Evolutionary conservation across 805 yeast genomes (phyloP).

Genomic region (Scheffersomyces lignosus): DNA sequence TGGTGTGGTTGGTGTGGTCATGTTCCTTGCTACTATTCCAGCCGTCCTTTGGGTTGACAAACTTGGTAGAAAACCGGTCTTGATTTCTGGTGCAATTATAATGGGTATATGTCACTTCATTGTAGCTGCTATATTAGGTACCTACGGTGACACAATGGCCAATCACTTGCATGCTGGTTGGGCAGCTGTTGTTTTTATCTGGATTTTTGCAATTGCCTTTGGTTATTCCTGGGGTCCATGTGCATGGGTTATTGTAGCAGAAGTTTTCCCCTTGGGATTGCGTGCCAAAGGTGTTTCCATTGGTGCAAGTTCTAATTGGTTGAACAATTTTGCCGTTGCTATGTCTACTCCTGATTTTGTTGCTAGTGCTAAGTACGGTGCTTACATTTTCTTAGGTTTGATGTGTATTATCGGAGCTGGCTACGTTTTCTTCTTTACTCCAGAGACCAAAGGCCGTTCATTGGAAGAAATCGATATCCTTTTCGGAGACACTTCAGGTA

Average conservation of each 20-base stretch:
- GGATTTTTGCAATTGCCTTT: constrained; percentile 30
- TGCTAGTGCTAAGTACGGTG: constrained; percentile 23
- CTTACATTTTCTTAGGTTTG: constrained; percentile 27
- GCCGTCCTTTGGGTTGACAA: constrained; percentile 34
- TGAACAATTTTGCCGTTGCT: constrained; percentile 36
- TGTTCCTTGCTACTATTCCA: constrained; percentile 31
- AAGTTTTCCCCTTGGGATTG: constrained; percentile 36
- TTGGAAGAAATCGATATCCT: constrained; percentile 59
- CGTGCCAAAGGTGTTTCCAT: constrained; percentile 37
- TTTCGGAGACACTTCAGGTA: no score
- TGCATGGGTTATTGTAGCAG: constrained; percentile 41
- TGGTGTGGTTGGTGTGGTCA: no score
- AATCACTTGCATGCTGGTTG: no score
- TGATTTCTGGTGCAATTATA: constrained; percentile 31
- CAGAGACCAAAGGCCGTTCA: no score
- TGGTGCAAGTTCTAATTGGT: constrained; percentile 38
- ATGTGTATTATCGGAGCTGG: no score
- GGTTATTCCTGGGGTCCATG: constrained; percentile 34
- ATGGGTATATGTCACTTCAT: constrained; percentile 31
- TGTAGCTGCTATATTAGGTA: constrained; percentile 25
- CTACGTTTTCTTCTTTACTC: no score
- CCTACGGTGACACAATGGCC: constrained; percentile 15
- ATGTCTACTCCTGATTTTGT: constrained; percentile 36
- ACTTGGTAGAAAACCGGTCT: constrained; percentile 36
- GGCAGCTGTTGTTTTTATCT: constrained; percentile 36